Percentiles rank a stretch among this genome's conserved stretches.
Conservation (phyloP, 2,329 filamentous ascomycete genomes). For the Fusarium sp. region DNA sequence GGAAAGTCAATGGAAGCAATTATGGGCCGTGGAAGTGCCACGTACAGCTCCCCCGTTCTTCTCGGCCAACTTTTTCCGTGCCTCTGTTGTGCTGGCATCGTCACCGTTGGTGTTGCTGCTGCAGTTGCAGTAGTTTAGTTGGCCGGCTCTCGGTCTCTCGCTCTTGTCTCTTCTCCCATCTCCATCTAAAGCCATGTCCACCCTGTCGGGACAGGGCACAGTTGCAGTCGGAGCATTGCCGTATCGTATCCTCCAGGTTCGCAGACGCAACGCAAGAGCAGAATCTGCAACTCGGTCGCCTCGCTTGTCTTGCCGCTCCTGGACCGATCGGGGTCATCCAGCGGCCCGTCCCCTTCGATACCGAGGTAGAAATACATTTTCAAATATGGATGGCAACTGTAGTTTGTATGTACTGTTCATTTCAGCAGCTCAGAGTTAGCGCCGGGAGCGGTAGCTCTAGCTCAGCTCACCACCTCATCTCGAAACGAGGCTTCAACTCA, state of each 20-base stretch:
- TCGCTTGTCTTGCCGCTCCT: not conserved
- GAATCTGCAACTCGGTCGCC: not conserved
- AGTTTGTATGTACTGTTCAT: not conserved
- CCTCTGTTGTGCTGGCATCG: not conserved
- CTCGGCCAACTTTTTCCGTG: not conserved
- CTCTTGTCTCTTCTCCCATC: not conserved
- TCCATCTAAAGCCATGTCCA: not conserved
- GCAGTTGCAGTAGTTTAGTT: not conserved
- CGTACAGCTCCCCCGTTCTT: not conserved
- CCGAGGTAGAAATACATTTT: not conserved
- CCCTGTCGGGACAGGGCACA: not conserved
- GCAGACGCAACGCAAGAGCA: not conserved
- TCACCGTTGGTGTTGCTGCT: not conserved
- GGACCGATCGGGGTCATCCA: not conserved
- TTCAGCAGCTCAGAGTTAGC: not conserved
- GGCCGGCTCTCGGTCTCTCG: not conserved
- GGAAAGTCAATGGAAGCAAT: not conserved
- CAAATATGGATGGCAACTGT: not conserved
- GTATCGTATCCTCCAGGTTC: not conserved
- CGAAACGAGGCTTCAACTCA: not conserved
- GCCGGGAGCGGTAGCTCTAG: not conserved
- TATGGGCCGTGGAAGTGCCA: constrained; percentile 1
- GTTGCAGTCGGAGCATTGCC: not conserved
- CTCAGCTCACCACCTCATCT: not conserved
- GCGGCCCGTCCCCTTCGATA: constrained; percentile 8